Conservation (phyloP, 352 stramenopile genomes). For the Pythium angustatum region DNA sequence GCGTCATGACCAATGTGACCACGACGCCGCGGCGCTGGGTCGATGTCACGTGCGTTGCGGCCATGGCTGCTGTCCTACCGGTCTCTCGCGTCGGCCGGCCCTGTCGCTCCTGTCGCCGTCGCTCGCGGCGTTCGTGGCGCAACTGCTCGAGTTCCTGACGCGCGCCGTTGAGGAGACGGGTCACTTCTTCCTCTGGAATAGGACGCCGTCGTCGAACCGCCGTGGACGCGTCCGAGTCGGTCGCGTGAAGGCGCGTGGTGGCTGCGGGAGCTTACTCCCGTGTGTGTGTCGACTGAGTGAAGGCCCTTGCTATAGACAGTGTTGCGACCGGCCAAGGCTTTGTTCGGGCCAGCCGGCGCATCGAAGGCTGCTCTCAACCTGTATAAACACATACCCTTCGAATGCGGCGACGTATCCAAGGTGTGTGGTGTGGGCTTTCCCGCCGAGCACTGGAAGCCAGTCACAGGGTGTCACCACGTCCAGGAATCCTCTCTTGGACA, state of each 20-base stretch:
- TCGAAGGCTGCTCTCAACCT: no score
- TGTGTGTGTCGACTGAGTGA: not conserved
- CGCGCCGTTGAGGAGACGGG: not conserved
- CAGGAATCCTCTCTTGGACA: no score
- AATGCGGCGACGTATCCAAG: no score
- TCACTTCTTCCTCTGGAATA: not conserved
- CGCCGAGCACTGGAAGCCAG: no score
- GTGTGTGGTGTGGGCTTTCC: no score
- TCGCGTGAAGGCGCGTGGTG: no score
- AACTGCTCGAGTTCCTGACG: not conserved
- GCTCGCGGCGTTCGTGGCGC: constrained; percentile 2
- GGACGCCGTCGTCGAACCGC: not conserved
- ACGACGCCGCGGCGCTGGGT: constrained; percentile 37
- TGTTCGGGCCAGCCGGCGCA: not conserved
- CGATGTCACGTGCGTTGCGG: not conserved
- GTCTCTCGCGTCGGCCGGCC: no score
- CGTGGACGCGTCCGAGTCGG: no score
- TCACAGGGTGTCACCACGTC: no score
- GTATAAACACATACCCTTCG: no score
- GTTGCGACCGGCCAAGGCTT: no score
- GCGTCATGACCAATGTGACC: constrained; percentile 37
- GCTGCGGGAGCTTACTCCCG: not conserved
- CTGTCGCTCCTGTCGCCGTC: not conserved
- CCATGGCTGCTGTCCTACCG: not conserved
- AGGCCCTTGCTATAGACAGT: no score